Evolutionary conservation across 495 filamentous ascomycete genomes (phyloP).

Genomic region (Patellaria atrata): DNA sequence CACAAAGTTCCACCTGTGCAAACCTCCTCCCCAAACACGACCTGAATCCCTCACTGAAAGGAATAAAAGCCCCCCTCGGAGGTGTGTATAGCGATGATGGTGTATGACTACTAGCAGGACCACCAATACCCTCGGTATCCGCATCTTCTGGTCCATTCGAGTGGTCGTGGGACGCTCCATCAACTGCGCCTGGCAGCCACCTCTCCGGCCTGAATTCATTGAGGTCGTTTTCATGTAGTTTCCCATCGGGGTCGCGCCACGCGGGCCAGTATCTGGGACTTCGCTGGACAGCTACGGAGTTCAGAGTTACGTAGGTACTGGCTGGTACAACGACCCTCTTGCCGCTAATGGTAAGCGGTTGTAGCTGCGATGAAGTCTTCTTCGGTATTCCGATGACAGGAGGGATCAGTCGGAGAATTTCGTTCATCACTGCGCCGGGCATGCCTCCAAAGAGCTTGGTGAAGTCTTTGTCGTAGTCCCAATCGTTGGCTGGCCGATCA

Average conservation of each 20-base stretch:
- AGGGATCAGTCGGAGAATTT: constrained; percentile 49
- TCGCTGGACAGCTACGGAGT: constrained; percentile 35
- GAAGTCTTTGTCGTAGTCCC: constrained; percentile 47
- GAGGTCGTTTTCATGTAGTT: constrained; percentile 27
- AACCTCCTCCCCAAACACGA: constrained; percentile 58
- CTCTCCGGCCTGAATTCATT: constrained; percentile 38
- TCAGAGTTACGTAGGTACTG: constrained; percentile 32
- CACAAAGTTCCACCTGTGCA: constrained; percentile 62
- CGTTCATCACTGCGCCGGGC: constrained; percentile 53
- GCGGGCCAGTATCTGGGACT: constrained; percentile 45
- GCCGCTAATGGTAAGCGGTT: constrained; percentile 38
- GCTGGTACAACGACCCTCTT: constrained; percentile 35
- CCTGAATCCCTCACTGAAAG: constrained; percentile 58
- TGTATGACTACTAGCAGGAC: constrained; percentile 39
- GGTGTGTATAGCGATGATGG: constrained; percentile 42
- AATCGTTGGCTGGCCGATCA: constrained; percentile 34
- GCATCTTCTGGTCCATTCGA: constrained; percentile 35
- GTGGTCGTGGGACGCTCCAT: constrained; percentile 16
- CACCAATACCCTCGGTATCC: constrained; percentile 40
- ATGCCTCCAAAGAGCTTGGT: constrained; percentile 43
- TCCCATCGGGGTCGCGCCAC: constrained; percentile 1
- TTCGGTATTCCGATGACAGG: constrained; percentile 50
- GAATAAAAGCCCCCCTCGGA: constrained; percentile 48
- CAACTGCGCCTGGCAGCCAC: constrained; percentile 41
- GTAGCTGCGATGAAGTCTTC: constrained; percentile 33